Base-by-base conservation (phyloP, 768 basidiomycete genomes). In the Pleurotus salmoneostramineus region DNA sequence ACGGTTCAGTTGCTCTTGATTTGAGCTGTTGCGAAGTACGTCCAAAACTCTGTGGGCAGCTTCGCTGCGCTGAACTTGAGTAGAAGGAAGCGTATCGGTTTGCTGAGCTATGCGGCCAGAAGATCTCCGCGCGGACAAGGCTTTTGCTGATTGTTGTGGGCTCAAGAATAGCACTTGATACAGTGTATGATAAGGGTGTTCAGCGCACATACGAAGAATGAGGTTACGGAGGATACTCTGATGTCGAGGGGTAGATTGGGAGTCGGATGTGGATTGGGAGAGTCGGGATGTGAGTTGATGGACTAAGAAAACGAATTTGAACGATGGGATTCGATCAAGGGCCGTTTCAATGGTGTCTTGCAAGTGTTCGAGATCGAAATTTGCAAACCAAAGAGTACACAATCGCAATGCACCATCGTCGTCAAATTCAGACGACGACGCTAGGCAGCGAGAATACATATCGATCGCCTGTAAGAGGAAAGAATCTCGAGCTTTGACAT, bases 281-380 rank as follows among this genome's bases (percentile, higher is more conserved):
- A 98, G 78, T 6, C 95, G 84, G n/a, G 96, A 95, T 0, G 94
- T 87, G 4, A 99, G 83, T 71, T 99, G 97, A 71, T 95, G 93
- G 7, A 93, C 87, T 56, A 98, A 79, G 70, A 94, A 93, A 45
- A 96, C 81, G 65, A 98, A 89, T 69, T 98, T 98, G 59, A 83
- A 80, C 0, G 95, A 91, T 0, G 95, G 91, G 40, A 95, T 81
- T 2, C 79, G 75, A 48, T 71, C 70, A 6, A 94, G 68, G 1
- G 84, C 80, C 1, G 58, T 62, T 44, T 37, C 74, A 63, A 68
- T 87, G 61, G 50, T 72, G 61, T 50, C 66, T 57, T 72, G 74
- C 5, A 78, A 62, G 12, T 80, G 80, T 21, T 83, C 70, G 60
- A 86, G 81, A 43, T 89, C 83, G 61, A 94, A 90, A 65, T 94